Conservation (phyloP, 2,329 filamentous ascomycete genomes). For the Fusarium sp. region DNA sequence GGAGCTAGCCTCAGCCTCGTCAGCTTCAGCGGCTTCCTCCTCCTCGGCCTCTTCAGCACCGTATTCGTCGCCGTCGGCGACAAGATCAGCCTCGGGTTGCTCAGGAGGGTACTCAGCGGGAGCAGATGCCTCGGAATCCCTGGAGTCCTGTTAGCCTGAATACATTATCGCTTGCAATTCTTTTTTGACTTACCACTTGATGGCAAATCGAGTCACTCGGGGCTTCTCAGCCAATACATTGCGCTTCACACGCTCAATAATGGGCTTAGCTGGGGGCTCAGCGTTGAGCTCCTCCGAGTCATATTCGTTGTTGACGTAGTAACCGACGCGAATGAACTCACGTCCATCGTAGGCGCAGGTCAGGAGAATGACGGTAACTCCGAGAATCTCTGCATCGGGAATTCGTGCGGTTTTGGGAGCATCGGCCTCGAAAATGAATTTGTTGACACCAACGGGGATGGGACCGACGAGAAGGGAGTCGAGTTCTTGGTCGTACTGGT, state of each 20-base stretch:
- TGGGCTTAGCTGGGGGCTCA: conserved; percentile 90
- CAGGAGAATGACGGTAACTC: conserved; percentile 95
- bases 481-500: conserved; percentile 98
- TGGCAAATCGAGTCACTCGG: conserved; percentile 94
- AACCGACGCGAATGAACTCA: conserved; percentile 97
- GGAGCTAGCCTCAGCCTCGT: conserved; percentile 56
- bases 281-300: conserved; percentile 88
- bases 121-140: conserved; percentile 97
- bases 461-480: conserved; percentile 96
- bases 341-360: conserved; percentile 96
- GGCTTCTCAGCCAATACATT: conserved; percentile 98
- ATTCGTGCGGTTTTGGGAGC: conserved; percentile 90
- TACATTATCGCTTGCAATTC: background rate
- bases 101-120: conserved; percentile 97
- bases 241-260: conserved; percentile 90
- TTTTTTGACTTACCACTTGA: conserved; percentile 84
- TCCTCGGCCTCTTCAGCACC: conserved; percentile 89
- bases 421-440: conserved; percentile 97
- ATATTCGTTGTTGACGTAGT: conserved; percentile 99
- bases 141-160: conserved; percentile 50
- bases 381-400: conserved; percentile 92
- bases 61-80: conserved; percentile 87
- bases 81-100: conserved; percentile 92
- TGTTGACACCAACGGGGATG: conserved; percentile 98
- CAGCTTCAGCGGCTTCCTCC: conserved; percentile 67